A percentile compares a stretch with the other conserved stretches of the same genome.
phyloP scores from a whole-genome alignment of 805 yeast genomes.

The Nakazawaea anatomiae region DNA sequence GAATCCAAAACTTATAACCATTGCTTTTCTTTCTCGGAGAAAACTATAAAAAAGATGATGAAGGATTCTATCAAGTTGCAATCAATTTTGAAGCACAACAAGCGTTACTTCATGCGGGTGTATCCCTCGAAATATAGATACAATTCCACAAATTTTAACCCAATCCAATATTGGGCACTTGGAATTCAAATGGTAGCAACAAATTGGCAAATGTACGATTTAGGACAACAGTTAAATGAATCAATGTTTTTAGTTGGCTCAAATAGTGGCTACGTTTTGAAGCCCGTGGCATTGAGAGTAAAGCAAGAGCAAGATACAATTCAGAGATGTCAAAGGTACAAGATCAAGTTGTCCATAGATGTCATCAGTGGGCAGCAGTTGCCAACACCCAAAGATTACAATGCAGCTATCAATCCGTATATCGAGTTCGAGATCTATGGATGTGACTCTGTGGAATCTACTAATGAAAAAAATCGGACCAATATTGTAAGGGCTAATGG shows the following conservation, averaged over 20 bases:
- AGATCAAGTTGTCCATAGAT: conserved; percentile 30
- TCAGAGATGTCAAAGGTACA: conserved; percentile 14
- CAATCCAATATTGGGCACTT: conserved; percentile 70
- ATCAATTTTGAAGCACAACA: conserved; percentile 71
- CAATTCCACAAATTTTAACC: conserved; percentile 76
- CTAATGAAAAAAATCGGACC: conserved; percentile 17
- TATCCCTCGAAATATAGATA: conserved; percentile 81
- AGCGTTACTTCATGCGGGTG: conserved; percentile 67
- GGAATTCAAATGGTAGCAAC: conserved; percentile 96
- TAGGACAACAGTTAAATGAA: conserved; percentile 84
- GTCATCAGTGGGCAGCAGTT: conserved; percentile 81
- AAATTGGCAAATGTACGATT: conserved; percentile 91
- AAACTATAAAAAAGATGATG: conserved; percentile 53
- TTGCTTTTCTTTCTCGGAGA: conserved; percentile 83
- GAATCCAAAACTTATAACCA: conserved; percentile 79
- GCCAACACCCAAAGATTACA: conserved; percentile 58
- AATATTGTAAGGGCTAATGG: conserved; percentile 58
- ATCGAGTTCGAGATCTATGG: conserved; percentile 59
- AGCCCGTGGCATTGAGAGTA: conserved; percentile 42
- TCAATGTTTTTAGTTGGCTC: conserved; percentile 65
- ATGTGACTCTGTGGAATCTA: conserved; percentile 15
- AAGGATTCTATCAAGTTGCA: conserved; percentile 51
- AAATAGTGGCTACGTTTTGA: conserved; percentile 70
- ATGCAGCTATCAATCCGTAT: conserved; percentile 48
- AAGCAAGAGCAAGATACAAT: conserved; percentile 12